phyloP scores from a whole-genome alignment of 2,329 filamentous ascomycete species.

The Ophiostoma sp. region DNA sequence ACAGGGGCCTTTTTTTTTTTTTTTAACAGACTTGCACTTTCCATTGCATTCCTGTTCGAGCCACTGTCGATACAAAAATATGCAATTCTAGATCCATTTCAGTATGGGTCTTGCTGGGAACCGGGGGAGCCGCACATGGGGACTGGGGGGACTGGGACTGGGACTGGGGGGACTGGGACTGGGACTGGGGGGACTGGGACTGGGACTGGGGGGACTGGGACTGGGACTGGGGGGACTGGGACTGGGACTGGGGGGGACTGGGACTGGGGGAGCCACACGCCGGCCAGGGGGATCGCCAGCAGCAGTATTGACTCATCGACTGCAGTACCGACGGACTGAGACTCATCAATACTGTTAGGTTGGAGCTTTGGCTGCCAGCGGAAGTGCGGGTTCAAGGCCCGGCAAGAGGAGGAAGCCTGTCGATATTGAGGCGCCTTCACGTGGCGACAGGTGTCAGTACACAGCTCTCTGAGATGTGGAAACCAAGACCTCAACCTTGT shows the following conservation, averaged over 20 bases:
- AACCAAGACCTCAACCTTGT: conserved; percentile 4
- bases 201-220: neutral
- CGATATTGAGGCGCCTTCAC: conserved; percentile 11
- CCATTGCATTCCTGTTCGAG: conserved; percentile 3
- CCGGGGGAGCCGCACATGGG: neutral
- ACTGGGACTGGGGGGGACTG: neutral
- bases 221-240: neutral
- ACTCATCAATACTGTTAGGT: conserved; percentile 34
- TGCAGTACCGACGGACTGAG: neutral
- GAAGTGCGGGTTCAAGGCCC: neutral
- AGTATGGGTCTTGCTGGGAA: neutral
- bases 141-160: neutral
- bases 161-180: neutral
- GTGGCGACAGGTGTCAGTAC: conserved; percentile 13
- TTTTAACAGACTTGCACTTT: neutral
- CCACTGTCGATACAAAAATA: neutral
- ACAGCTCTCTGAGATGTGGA: neutral
- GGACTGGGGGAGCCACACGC: neutral
- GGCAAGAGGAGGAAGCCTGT: conserved; percentile 14
- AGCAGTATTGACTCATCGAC: neutral
- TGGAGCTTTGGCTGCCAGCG: conserved; percentile 46
- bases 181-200: neutral
- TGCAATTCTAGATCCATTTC: neutral
- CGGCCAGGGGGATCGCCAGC: no score
- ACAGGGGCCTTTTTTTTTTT: neutral